These are phyloP conservation scores for Chrysophaeum taylorii DNA, from an alignment of 352 stramenopile genomes.

Conservation along the genomic window DNA sequence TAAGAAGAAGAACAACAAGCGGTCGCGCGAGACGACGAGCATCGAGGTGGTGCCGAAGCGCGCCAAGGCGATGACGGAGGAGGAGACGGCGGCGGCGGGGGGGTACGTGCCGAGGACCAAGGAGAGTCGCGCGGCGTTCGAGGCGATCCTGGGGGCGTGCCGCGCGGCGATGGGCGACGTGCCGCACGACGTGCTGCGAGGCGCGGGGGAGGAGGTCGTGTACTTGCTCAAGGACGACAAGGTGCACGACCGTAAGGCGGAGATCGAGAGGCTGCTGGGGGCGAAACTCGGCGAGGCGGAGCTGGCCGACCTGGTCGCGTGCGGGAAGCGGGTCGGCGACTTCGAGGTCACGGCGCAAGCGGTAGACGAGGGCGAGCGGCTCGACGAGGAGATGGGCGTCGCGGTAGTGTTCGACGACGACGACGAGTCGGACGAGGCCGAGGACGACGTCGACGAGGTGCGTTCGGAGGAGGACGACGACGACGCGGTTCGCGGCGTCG, in stretches of 20 bases:
- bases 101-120: conserved; percentile 72
- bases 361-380: conserved; percentile 49
- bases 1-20: conserved; percentile 34
- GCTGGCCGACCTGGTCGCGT: conserved; percentile 66
- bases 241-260: conserved; percentile 60
- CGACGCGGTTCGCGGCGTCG: conserved; percentile 34
- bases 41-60: conserved; percentile 57
- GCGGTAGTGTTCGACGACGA: conserved; percentile 95
- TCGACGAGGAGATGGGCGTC: conserved; percentile 95
- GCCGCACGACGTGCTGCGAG: conserved; percentile 72
- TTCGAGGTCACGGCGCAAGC: conserved; percentile 45
- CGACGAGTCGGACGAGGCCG: conserved; percentile 60
- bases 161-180: conserved; percentile 64
- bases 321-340: conserved; percentile 72
- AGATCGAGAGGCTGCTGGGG: conserved; percentile 71
- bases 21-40: conserved; percentile 36
- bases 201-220: conserved; percentile 78
- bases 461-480: conserved; percentile 51
- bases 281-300: conserved; percentile 30
- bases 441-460: conserved; percentile 72
- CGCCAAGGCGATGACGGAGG: conserved; percentile 16
- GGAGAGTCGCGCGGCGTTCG: conserved; percentile 71
- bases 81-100: conserved; percentile 36
- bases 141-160: conserved; percentile 67
- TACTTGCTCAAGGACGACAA: conserved; percentile 76